Evolutionary conservation across 2,329 filamentous ascomycete species (phyloP), one percentile per base, ranked within the genome.

Genomic region (Biscogniauxia marginata): DNA sequence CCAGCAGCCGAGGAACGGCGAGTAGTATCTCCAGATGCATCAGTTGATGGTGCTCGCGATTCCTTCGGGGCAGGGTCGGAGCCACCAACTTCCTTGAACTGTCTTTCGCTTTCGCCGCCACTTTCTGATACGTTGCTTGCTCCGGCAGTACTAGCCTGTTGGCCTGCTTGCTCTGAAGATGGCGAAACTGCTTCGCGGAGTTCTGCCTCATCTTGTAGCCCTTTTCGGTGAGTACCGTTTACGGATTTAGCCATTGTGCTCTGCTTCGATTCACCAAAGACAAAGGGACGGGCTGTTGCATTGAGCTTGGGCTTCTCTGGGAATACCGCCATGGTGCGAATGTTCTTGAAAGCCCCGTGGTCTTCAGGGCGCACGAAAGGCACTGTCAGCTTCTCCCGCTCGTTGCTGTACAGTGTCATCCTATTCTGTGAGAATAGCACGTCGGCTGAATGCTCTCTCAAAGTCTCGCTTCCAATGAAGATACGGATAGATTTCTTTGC

Each of bases 351-450:
- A 0, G 85, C 75, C 3, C 78, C 80, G 55, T 96, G 91, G 65
- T 96, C 88, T 72, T 98, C 95, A 0, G 95, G 95, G 23, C 95
- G 86, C 44, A 96, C 92, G 63, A 99, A 89, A 2, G 95, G 95
- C 30, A 99, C 88, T 16, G 90, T 92, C 11, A 98, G 79, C 67
- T 93, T 95, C 70, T 90, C 91, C 47, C 89, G 84, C 56, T 96
- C 91, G 68, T 91, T 89, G 64, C 96, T 91, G 64, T 92, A 93
- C 23, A 98, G 79, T 0, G 89, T 89, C 78, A 99, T 85, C 61
- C 89, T 88, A 68, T 96, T 96, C 62, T 93, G 90, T 0, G 95
- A 98, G 66, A 99, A 91, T 20, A 98, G 76, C 9, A 99, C 82
- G 70, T 98, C 95, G 21, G 91, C 93, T 63, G 90, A 96, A 69